These are phyloP conservation scores for Oryza longistaminata DNA, from an alignment of 176 grass and related monocot genomes.

Conservation along the genomic window DNA sequence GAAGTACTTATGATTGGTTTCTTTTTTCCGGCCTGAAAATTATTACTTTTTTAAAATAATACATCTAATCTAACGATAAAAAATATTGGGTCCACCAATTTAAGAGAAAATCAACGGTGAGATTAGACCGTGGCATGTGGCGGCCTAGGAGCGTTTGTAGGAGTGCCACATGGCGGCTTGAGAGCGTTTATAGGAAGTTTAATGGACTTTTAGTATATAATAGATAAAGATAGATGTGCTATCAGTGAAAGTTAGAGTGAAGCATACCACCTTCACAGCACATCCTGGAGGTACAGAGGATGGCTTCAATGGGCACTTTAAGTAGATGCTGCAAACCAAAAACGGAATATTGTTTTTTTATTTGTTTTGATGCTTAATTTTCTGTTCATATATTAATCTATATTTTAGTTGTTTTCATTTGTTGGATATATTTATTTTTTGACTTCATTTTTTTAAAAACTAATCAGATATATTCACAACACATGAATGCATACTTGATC, in stretches of 20 bases:
- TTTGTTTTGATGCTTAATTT: neutral
- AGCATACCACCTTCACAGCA: neutral
- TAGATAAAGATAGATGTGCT: neutral
- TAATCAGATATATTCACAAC: neutral
- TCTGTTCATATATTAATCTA: neutral
- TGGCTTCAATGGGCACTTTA: neutral
- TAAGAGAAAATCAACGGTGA: no score
- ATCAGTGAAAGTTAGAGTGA: neutral
- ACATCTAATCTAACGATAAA: no score
- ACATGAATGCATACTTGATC: neutral
- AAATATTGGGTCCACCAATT: no score
- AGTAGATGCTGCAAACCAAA: neutral
- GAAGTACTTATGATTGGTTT: no score
- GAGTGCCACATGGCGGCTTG: no score
- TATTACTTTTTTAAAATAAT: no score
- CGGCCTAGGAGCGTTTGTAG: no score
- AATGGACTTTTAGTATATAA: no score
- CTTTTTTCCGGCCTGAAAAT: no score
- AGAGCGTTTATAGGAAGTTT: no score
- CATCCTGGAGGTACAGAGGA: neutral
- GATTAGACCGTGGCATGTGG: no score
- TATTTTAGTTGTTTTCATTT: neutral
- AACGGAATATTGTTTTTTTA: neutral
- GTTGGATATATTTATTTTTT: neutral
- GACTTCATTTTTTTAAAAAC: neutral